Base-by-base conservation (phyloP, 495 filamentous ascomycete genomes). In the Aspergillus nidulans region DNA sequence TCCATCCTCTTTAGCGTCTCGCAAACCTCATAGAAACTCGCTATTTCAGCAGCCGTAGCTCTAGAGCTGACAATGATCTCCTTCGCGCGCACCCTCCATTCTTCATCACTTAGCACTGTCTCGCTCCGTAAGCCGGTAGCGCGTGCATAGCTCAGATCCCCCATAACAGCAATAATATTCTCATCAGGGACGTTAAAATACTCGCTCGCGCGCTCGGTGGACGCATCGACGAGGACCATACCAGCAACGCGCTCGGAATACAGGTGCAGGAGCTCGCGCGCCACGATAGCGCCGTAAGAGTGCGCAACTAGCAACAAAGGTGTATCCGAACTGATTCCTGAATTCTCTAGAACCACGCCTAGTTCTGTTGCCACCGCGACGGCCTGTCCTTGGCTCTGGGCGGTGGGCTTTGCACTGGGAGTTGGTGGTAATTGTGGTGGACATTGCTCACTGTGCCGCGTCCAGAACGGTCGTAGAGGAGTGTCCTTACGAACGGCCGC, bases 201-300 rank as follows among this genome's bases (percentile, higher is more conserved):
- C 49, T 67, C 61, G 42, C 54, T 53, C 19, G 66, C 61, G 15
- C 67, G 66, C 41, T 77, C 76, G 1, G 69, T 69, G 12, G 72
- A 59, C 40, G 61, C 65, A 16, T 78, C 74, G 1, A 55, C 59
- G 3, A 78, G 63, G 2, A 77, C 72, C 62, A 78, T 69, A 1
- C 74, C 76, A 2, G 49, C 59, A 4, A 77, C 64, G 8, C 65
- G 56, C 15, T 56, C 52, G 3, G 57, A 53, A 24, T 69, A 61
- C 0, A 70, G 52, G 32, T 77, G 69, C 16, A 80, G 57, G 52
- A 73, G 80, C 47, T 74, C 70, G 9, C 78, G 70, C 18, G 75
- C 76, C 40, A 82, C 65, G 34, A 77, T 72, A 4, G 71, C 79
- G 12, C 79, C 79, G 42, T 79, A 82, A 21, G 76, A 80, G 58